Conservation (phyloP, 2,329 filamentous ascomycete genomes). For the Epicoccum sorghinum region DNA sequence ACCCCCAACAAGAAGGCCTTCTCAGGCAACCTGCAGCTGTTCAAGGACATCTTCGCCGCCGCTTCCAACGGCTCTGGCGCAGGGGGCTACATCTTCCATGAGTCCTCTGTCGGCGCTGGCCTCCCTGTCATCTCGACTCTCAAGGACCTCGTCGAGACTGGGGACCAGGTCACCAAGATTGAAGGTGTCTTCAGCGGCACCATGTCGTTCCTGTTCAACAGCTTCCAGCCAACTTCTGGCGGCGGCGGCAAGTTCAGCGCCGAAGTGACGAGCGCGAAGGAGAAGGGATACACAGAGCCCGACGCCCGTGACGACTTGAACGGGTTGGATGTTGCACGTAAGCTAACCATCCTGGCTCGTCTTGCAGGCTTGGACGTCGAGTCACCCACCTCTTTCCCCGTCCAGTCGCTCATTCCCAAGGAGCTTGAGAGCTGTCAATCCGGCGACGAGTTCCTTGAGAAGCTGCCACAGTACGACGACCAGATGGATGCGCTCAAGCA, state of each 20-base stretch:
- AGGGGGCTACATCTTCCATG: conserved; percentile 86
- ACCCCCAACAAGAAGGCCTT: conserved; percentile 99
- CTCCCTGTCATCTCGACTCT: conserved; percentile 92
- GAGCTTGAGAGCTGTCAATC: conserved; percentile 78
- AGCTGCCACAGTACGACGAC: conserved; percentile 80
- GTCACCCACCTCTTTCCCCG: conserved; percentile 86
- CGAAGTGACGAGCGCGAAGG: conserved; percentile 90
- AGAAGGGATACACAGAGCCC: conserved; percentile 89
- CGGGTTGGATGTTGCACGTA: conserved; percentile 89
- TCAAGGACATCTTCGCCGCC: conserved; percentile 83
- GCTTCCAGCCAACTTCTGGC: conserved; percentile 81
- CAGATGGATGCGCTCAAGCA: conserved; percentile 88
- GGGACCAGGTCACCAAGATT: conserved; percentile 88
- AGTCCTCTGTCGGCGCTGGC: conserved; percentile 91
- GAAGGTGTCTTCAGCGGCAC: conserved; percentile 98
- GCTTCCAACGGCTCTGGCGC: conserved; percentile 68
- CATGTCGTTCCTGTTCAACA: conserved; percentile 98
- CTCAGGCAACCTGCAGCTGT: conserved; percentile 78
- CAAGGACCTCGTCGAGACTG: conserved; percentile 92
- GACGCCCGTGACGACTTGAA: conserved; percentile 88
- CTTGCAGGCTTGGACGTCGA: conserved; percentile 81
- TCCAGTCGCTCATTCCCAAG: conserved; percentile 89
- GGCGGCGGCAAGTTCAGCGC: conserved; percentile 84
- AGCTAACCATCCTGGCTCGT: conserved; percentile 91
- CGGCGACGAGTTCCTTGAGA: conserved; percentile 84